These are phyloP conservation scores for Didymella pomorum DNA, from an alignment of 2,329 filamentous ascomycete genomes.

Conservation along the genomic window DNA sequence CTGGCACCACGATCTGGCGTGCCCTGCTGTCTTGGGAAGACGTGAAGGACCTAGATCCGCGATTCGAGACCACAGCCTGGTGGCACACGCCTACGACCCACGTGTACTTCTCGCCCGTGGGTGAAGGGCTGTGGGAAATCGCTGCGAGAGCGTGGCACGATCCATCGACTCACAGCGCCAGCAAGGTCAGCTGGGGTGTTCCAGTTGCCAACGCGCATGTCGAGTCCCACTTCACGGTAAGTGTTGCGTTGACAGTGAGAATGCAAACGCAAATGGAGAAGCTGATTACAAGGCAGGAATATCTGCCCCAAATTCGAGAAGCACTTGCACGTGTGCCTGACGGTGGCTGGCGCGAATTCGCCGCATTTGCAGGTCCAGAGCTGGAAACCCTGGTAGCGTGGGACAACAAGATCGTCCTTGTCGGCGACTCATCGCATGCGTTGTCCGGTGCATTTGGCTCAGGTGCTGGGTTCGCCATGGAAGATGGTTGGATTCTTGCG, in stretches of 20 bases:
- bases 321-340: constrained; percentile 51
- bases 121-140: constrained; percentile 53
- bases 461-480: constrained; percentile 57
- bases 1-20: constrained; percentile 60
- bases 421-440: constrained; percentile 65
- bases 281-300: too few species aligned
- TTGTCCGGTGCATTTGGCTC: constrained; percentile 59
- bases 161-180: constrained; percentile 39
- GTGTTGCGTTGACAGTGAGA: not conserved
- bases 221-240: constrained; percentile 49
- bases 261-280: not conserved
- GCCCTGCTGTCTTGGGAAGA: constrained; percentile 49
- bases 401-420: constrained; percentile 56
- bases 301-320: constrained; percentile 53
- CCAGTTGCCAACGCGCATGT: constrained; percentile 50
- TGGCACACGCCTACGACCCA: constrained; percentile 56
- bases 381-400: constrained; percentile 53
- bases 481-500: constrained; percentile 58
- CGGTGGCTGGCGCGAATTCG: constrained; percentile 58
- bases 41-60: constrained; percentile 41
- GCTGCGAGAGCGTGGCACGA: constrained; percentile 49
- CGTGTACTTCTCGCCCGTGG: constrained; percentile 48
- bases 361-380: constrained; percentile 58
- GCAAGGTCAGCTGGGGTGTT: constrained; percentile 50
- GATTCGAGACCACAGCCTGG: constrained; percentile 52